A percentile compares a stretch with the other conserved stretches of the same genome.
Conservation (phyloP, 768 basidiomycete species). For the Amylocystis lapponica region DNA sequence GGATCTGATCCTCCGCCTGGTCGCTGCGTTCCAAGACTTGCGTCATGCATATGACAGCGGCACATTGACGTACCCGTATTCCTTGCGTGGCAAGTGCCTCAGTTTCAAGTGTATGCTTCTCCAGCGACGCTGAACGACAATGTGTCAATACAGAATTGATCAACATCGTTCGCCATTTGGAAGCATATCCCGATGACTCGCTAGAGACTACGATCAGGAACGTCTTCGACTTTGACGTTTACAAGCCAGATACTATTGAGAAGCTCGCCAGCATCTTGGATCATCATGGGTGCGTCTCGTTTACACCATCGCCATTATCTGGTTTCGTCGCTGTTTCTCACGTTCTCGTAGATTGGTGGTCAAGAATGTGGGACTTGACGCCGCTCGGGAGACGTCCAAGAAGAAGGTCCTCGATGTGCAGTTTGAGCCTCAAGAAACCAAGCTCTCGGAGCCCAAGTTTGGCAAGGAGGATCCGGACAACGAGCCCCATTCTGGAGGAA, state of each 20-base stretch:
- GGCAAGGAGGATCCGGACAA: conserved; percentile 55
- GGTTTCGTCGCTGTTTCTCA: background rate
- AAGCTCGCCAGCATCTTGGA: conserved; percentile 52
- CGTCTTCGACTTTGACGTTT: conserved; percentile 67
- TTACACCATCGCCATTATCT: background rate
- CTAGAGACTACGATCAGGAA: conserved; percentile 57
- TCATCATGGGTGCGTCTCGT: conserved; percentile 48
- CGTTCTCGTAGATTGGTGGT: conserved; percentile 38
- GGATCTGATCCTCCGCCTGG: conserved; percentile 49
- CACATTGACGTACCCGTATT: conserved; percentile 59
- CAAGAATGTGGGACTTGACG: conserved; percentile 49
- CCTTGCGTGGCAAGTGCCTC: conserved; percentile 46
- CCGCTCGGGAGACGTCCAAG: conserved; percentile 47
- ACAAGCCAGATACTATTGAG: conserved; percentile 59
- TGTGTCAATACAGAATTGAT: conserved; percentile 43
- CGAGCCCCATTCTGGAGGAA: conserved; percentile 52
- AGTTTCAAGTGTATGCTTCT: background rate
- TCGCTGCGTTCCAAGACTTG: conserved; percentile 60
- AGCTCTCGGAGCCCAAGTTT: conserved; percentile 50
- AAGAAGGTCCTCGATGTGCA: conserved; percentile 47
- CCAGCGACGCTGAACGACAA: background rate
- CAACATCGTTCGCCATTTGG: conserved; percentile 59
- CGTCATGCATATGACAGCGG: conserved; percentile 53
- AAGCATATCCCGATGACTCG: conserved; percentile 51
- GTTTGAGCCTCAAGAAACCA: conserved; percentile 47